These are phyloP conservation scores for Sphenostylis stenocarpa DNA, from an alignment of 306 rosid species.

Conservation along the genomic window DNA sequence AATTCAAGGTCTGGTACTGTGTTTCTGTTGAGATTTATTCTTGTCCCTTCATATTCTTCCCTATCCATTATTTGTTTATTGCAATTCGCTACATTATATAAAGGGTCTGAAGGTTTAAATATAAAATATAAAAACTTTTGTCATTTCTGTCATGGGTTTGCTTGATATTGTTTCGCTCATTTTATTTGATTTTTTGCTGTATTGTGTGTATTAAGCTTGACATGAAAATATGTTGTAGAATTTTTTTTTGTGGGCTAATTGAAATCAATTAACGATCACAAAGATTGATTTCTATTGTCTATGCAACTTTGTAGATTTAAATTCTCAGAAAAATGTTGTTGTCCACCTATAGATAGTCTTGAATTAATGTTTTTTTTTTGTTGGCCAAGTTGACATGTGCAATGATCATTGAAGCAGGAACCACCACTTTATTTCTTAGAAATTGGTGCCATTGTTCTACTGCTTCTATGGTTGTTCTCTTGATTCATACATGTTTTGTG, in stretches of 20 bases:
- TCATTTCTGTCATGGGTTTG: not conserved
- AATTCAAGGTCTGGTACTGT: constrained; percentile 13
- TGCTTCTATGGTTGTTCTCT: not conserved
- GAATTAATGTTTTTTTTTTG: not conserved
- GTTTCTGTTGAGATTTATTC: constrained; percentile 24
- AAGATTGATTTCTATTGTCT: not conserved
- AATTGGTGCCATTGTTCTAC: constrained; percentile 1
- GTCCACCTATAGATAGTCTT: not conserved
- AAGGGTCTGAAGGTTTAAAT: not conserved
- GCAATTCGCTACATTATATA: not conserved
- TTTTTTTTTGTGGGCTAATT: not conserved
- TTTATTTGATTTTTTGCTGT: not conserved
- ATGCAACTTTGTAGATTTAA: not conserved
- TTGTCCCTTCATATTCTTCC: constrained; percentile 14
- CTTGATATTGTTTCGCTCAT: not conserved
- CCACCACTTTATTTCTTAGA: not conserved
- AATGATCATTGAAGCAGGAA: not conserved
- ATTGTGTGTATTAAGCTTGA: not conserved
- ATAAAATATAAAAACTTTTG: not conserved
- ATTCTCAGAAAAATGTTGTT: not conserved
- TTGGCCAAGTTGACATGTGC: not conserved
- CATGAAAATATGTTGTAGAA: not conserved
- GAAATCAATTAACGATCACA: not conserved
- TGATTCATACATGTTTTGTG: constrained; percentile 33
- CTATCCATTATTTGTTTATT: not conserved